Base-by-base conservation (phyloP, 495 filamentous ascomycete genomes). In the Neurospora sp. region DNA sequence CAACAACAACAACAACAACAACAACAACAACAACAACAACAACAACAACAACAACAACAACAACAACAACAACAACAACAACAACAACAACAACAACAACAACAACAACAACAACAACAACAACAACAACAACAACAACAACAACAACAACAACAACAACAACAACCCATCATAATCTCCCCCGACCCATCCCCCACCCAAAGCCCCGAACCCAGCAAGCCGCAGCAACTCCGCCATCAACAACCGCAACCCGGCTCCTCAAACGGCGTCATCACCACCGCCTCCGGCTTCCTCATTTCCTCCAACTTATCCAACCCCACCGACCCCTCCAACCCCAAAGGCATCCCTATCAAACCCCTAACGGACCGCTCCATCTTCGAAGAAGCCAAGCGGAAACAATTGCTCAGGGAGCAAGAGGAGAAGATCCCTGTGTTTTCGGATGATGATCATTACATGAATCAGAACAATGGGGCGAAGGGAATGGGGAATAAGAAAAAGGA, bases 401-500 rank as follows among this genome's bases (percentile, higher is more conserved):
- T 78, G 22, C 74, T 80, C 22, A 70, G 77, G 39, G 70, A 81
- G 22, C 79, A 85, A 74, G 84, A 87, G 73, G 84, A 88, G 79
- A 88, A 87, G 81, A 88, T 86, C 12, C 80, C 82, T 11, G 82
- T 84, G n/a, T 76, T 77, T 35, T 71, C 76, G 27, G 71, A 70
- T 16, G 77, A 77, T 61, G 69, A 35, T 35, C 0, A 74, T 14
- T 74, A 76, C 27, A 39, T 22, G 46, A 12, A 31, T 8, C 22
- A 27, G 5, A 27, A 61, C 4, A 53, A 53, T 5, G 20, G 46
- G 20, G 69, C 77, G 31, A 35, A 31, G 31, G 31, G 31, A 35
- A 18, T 8, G 42, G 41, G 41, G 18, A 42, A 44, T 18, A 77
- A 75, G 1, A 76, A 80, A 71, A 76, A 76, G 70, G 76, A 83